Evolutionary conservation across 2,329 filamentous ascomycete species (phyloP).

Genomic region (Penicillium sclerotiorum): DNA sequence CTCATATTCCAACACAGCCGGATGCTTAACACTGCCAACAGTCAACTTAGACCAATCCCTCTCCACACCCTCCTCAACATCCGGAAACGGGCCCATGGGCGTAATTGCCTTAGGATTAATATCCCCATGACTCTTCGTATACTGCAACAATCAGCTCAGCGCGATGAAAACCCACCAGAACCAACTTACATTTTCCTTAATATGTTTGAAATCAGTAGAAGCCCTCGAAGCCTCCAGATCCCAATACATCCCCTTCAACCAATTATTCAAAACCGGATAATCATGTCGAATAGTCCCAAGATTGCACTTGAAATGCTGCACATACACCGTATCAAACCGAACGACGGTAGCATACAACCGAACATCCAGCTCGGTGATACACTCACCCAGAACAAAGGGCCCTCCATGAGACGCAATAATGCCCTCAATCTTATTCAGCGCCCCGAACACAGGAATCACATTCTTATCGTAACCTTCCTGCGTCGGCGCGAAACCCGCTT

Average conservation of each 20-base stretch:
- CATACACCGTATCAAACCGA: conserved; percentile 64
- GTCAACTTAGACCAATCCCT: conserved; percentile 52
- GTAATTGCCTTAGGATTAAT: conserved; percentile 66
- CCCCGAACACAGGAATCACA: conserved; percentile 59
- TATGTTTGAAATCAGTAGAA: conserved; percentile 67
- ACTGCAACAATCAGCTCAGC: conserved; percentile 32
- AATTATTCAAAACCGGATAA: conserved; percentile 64
- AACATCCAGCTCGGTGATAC: conserved; percentile 63
- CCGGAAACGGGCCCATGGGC: conserved; percentile 63
- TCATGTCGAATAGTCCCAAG: conserved; percentile 62
- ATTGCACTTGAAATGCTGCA: conserved; percentile 70
- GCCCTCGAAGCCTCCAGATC: conserved; percentile 57
- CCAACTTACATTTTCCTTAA: conserved; percentile 62
- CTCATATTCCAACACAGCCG: conserved; percentile 40
- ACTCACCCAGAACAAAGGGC: conserved; percentile 58
- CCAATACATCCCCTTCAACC: conserved; percentile 63
- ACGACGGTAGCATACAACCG: conserved; percentile 60
- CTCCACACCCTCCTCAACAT: conserved; percentile 58
- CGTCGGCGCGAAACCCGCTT: conserved; percentile 59
- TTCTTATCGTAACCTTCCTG: conserved; percentile 60
- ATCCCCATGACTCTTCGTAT: conserved; percentile 62
- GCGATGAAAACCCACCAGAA: background rate
- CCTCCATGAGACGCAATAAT: conserved; percentile 51
- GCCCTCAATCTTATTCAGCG: conserved; percentile 61
- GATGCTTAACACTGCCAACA: conserved; percentile 43